These are phyloP conservation scores for Talaromyces sp. DNA, from an alignment of 2,329 filamentous ascomycete species.

Conservation along the genomic window DNA sequence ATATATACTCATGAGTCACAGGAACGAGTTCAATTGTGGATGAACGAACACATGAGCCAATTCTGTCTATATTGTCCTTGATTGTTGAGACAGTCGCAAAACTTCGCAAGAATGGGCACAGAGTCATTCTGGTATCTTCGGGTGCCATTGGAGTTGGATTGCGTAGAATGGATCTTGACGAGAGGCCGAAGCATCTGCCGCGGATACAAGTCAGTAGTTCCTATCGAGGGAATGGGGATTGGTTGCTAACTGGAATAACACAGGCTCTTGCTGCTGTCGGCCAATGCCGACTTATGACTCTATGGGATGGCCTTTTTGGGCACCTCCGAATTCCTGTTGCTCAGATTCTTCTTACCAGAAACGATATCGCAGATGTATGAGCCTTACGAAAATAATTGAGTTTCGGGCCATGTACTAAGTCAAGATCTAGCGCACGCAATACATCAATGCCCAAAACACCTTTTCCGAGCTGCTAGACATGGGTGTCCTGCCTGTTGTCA, in stretches of 20 bases:
- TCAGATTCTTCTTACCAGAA: conserved; percentile 89
- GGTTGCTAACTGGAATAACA: not conserved
- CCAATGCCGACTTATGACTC: conserved; percentile 87
- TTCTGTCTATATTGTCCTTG: conserved; percentile 81
- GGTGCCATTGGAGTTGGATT: conserved; percentile 94
- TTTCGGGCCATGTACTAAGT: conserved; percentile 11
- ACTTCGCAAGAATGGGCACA: conserved; percentile 84
- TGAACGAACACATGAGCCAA: conserved; percentile 88
- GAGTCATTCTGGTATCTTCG: conserved; percentile 93
- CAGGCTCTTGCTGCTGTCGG: conserved; percentile 90
- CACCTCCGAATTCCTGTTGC: conserved; percentile 88
- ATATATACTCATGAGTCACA: conserved; percentile 37
- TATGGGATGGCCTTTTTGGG: conserved; percentile 90
- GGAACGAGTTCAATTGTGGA: conserved; percentile 99
- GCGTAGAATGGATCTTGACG: conserved; percentile 80
- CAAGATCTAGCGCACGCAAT: conserved; percentile 68
- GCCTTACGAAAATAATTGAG: no score
- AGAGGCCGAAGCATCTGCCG: conserved; percentile 83
- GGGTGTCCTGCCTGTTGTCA: conserved; percentile 97
- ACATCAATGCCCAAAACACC: conserved; percentile 94
- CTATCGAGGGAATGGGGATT: not conserved
- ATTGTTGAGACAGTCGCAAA: conserved; percentile 93
- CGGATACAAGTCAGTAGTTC: conserved; percentile 66
- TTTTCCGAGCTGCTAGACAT: conserved; percentile 85
- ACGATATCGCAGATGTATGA: conserved; percentile 85